Evolutionary conservation across 768 basidiomycete genomes (phyloP).

Genomic region (Termitomyces sp.): DNA sequence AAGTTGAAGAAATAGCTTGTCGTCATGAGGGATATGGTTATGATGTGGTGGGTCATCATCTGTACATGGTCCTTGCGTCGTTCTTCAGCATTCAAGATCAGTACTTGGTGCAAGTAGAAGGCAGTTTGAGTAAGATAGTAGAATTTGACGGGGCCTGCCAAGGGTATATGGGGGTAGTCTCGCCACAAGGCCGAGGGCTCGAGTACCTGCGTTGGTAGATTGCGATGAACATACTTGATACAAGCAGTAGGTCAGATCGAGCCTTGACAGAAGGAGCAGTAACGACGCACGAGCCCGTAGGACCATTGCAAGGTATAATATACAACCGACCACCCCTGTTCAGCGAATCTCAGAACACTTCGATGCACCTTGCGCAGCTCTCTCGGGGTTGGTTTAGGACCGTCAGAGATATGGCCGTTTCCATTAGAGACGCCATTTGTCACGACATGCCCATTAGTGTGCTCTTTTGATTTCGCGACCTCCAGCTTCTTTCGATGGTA

Average conservation of each 20-base stretch:
- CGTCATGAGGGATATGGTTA: conserved; percentile 76
- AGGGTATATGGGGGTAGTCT: conserved; percentile 75
- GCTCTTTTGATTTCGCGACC: conserved; percentile 16
- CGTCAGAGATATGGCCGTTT: conserved; percentile 16
- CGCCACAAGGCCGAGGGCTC: conserved; percentile 67
- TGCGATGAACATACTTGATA: conserved; percentile 70
- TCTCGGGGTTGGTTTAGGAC: conserved; percentile 22
- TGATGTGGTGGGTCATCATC: conserved; percentile 95
- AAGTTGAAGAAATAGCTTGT: conserved; percentile 78
- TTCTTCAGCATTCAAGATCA: conserved; percentile 91
- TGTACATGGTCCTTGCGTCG: conserved; percentile 89
- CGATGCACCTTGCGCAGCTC: conserved; percentile 61
- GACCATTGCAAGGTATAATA: conserved; percentile 76
- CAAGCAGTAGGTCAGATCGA: conserved; percentile 5
- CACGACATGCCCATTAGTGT: conserved; percentile 19
- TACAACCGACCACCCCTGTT: conserved; percentile 87
- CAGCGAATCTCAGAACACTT: conserved; percentile 82
- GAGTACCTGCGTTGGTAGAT: conserved; percentile 61
- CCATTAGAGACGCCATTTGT: conserved; percentile 28
- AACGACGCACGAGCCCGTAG: conserved; percentile 73
- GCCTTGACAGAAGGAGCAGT: conserved; percentile 5
- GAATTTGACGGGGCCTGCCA: conserved; percentile 80
- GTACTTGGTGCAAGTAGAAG: conserved; percentile 88
- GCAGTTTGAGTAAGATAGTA: conserved; percentile 85
- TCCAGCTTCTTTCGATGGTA: conserved; percentile 18